Evolutionary conservation across 108 stramenopile genomes (phyloP).

Genomic region (Pseudonitzschia pungens): DNA sequence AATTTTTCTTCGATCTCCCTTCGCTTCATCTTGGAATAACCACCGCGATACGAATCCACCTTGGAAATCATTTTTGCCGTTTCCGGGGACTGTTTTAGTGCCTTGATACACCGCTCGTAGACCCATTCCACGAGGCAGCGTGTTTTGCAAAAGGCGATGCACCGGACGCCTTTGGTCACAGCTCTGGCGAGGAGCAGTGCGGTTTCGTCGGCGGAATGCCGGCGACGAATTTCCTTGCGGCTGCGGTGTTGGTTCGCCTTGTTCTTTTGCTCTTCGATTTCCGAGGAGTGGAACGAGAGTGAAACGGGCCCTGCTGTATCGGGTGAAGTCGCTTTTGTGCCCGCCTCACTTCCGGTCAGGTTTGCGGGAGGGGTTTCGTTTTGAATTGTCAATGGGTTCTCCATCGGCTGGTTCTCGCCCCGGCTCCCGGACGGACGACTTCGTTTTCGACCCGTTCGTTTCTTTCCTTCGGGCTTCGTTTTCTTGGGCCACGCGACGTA

Average conservation of each 20-base stretch:
- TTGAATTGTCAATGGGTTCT: background rate
- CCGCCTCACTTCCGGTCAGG: too few relatives aligned
- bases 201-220: conserved; percentile 92
- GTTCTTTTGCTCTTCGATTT: background rate
- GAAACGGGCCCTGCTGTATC: background rate
- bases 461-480: background rate
- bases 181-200: conserved; percentile 84
- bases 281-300: background rate
- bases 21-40: conserved; percentile 85
- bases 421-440: too few relatives aligned
- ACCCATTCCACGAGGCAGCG: conserved; percentile 94
- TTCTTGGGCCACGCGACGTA: conserved; percentile 23
- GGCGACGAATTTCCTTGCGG: conserved; percentile 18
- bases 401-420: background rate
- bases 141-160: conserved; percentile 94
- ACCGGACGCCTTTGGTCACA: conserved; percentile 69
- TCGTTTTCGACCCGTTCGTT: background rate
- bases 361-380: background rate
- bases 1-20: conserved; percentile 87
- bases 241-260: background rate
- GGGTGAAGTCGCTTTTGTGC: background rate
- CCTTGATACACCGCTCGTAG: conserved; percentile 57
- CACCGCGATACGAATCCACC: conserved; percentile 93
- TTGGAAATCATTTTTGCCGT: conserved; percentile 49
- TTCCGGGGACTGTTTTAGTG: conserved; percentile 43